Evolutionary conservation across 1,284 basidiomycete species (phyloP), one percentile per base, ranked within the genome.

Genomic region (Malassezia vespertilionis): DNA sequence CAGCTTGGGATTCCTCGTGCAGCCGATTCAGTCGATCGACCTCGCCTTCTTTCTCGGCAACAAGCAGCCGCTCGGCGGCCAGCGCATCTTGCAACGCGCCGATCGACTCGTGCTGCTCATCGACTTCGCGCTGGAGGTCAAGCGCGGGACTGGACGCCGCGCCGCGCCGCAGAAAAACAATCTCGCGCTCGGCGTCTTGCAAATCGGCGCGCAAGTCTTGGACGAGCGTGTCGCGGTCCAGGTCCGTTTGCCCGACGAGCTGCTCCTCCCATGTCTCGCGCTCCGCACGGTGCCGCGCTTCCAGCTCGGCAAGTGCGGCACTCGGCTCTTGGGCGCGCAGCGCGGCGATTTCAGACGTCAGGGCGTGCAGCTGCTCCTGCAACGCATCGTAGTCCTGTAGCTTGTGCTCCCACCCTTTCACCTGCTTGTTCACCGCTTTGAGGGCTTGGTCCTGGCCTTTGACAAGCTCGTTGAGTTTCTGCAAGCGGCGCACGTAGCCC

Each of bases 381-480:
- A 51, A 37, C 11, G 8, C 37, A 5, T 51, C 48, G 17, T 44
- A 41, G 33, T 40, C 43, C 5, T 39, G 34, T 12, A 44, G 23
- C 31, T 51, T 52, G 31, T 52, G 44, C 33, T 61, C 55, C 56
- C 63, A 60, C 20, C 52, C 56, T 39, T 63, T 57, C 34, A 59
- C 58, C 44, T 65, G 59, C 36, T 59, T 58, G 46, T 63, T 61
- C 7, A 58, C 52, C 14, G 60, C 51, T 38, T 64, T 63, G 54
- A 67, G 61, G 18, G 58, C 58, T 15, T 58, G 57, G 38, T 67
- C 65, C 48, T 69, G 64, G 27, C 63, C 54, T 44, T 60, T 63
- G 32, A 67, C 53, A 39, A 66, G 56, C 12, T 58, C 58, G 28
- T 62, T 57, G 42, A 60, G 57, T 17, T 57, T 58, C 34, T 59